Evolutionary conservation across 768 basidiomycete species (phyloP), one percentile per base, ranked within the genome.

Genomic region (Suillus discolor): DNA sequence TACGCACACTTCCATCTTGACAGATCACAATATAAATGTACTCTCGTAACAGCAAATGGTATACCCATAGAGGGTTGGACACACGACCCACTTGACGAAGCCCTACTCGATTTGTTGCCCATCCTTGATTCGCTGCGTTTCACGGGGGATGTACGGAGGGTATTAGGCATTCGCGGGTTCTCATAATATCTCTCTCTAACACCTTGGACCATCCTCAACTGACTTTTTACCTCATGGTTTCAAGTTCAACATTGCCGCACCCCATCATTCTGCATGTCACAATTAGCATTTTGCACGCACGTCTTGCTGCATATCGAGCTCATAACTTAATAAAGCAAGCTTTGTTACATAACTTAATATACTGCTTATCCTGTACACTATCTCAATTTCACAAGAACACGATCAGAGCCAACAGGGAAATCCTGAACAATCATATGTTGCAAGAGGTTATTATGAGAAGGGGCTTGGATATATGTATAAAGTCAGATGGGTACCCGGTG

Each of bases 41-140:
- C 11, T 44, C 31, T 64, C 16, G 45, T 23, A 62, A 54, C 75
- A 99, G 97, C 94, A 62, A 99, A 99, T 76, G 97, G 96, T 62
- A 95, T 99, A 73, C 97, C 97, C 41, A 94, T 99, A 78, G 97
- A 99, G 83, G 97, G 97, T 59, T 99, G 97, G 97, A 98, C 96
- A 28, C 91, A 96, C 66, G 97, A 99, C 79, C 96, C 94, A 39
- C 88, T 90, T 66, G 97, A 99, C 80, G 94, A 99, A 79, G 97
- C 97, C 25, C 82, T 99, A 64, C 89, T 99, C 64, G 96, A 99
- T 80, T 85, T 98, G 61, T 81, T 99, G 31, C 97, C 97, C 23
- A 90, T 99, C 62, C 87, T 99, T 62, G 97, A 99, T 77, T 97
- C 95, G 57, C 80, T 99, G 67, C 87, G 97, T 44, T 99, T 99